phyloP scores from a whole-genome alignment of 805 yeast genomes.

The Candida piceae region DNA sequence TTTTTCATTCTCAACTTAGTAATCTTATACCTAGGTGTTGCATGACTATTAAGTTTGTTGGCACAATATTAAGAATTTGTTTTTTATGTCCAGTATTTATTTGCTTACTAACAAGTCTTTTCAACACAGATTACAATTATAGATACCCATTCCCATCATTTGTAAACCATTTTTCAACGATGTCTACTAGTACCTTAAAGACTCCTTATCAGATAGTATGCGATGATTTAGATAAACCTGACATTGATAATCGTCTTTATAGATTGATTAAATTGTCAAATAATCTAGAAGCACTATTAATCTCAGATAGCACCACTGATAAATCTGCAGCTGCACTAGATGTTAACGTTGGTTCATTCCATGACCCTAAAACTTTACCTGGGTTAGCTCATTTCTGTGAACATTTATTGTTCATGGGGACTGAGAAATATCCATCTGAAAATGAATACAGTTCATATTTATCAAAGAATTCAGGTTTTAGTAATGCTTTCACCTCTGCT shows the following conservation, averaged over 20 bases:
- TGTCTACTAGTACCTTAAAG: not conserved
- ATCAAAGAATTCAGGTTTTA: conserved; percentile 79
- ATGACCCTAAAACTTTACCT: conserved; percentile 57
- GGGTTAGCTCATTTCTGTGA: conserved; percentile 81
- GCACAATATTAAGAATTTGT: not conserved
- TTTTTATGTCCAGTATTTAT: not conserved
- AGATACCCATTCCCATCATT: too few species aligned
- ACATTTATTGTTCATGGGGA: conserved; percentile 75
- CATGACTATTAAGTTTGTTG: too few species aligned
- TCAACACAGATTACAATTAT: too few species aligned
- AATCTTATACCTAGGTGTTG: too few species aligned
- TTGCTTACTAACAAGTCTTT: not conserved
- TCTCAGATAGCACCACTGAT: conserved; percentile 66
- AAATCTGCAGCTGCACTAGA: conserved; percentile 77
- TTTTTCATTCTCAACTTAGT: conserved; percentile 1
- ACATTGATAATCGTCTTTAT: conserved; percentile 71
- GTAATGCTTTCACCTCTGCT: conserved; percentile 89
- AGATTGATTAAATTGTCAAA: conserved; percentile 57
- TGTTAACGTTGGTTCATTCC: conserved; percentile 72
- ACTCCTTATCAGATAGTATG: conserved; percentile 12
- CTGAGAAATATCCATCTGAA: conserved; percentile 68
- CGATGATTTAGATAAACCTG: conserved; percentile 35
- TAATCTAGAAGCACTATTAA: conserved; percentile 53
- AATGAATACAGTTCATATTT: conserved; percentile 70
- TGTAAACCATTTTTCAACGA: not conserved